Evolutionary conservation across 2,329 filamentous ascomycete species (phyloP), one percentile per base, ranked within the genome.

Genomic region (Aureobasidium subglaciale): DNA sequence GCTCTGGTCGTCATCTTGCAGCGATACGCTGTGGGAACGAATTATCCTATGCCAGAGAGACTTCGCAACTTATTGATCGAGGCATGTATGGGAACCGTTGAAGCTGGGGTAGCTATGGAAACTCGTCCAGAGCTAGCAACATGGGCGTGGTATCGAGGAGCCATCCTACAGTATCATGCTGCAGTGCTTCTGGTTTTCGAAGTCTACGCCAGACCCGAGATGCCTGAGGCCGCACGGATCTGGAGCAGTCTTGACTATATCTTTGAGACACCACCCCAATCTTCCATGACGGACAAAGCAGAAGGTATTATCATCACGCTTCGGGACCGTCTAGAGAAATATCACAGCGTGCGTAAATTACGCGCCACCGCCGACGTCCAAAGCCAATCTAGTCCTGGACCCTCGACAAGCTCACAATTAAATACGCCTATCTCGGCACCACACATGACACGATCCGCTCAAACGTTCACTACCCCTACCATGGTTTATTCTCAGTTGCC

Each of bases 231-330:
- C 2, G 77, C 80, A 22, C 78, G 86, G 8, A 86, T 89, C 57
- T 89, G 87, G 86, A 71, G 74, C 30, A 86, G 83, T 62, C 72
- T 89, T 24, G 85, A 90, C 64, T 90, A 83, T 64, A 82, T 87
- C 22, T 90, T 88, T 65, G 79, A 82, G 49, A 71, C 84, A 25
- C 77, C 85, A 29, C 65, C 75, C 5, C 67, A 74, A 30, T 67
- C 80, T 38, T 68, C 77, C 11, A 76, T 76, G 3, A 73, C 77
- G 16, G 73, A 80, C 40, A 89, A 89, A 65, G 78, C 77, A 10
- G 70, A 80, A 27, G 74, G 76, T 18, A 78, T 90, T 1, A 70
- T 90, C 29, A 73, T 73, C 9, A 84, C 88, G 58, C 74, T 90
- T 34, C 73, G 79, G 61, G 77, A 79, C 34, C 82, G 84, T 61